These are phyloP conservation scores for Botrytis deweyae DNA, from an alignment of 2,329 filamentous ascomycete species.

Conservation along the genomic window DNA sequence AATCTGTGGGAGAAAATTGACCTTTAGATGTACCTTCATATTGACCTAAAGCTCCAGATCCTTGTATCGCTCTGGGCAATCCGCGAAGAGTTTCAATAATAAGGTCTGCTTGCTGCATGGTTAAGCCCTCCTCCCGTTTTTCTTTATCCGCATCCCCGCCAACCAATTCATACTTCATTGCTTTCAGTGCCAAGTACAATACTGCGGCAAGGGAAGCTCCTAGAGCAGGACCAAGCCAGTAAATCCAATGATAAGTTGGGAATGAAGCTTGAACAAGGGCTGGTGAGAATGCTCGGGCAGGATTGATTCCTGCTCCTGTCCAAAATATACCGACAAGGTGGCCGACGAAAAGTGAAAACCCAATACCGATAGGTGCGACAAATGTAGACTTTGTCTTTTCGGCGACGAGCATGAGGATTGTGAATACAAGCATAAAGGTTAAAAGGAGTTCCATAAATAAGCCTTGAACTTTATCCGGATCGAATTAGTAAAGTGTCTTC, in stretches of 20 bases:
- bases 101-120: constrained; percentile 6
- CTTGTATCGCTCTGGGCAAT: constrained; percentile 3
- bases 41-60: neutral
- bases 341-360: constrained; percentile 47
- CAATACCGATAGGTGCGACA: constrained; percentile 50
- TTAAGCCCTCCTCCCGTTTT: neutral
- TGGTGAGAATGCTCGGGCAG: constrained; percentile 47
- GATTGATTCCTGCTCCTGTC: constrained; percentile 49
- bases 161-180: constrained; percentile 19
- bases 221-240: constrained; percentile 33
- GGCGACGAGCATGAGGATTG: constrained; percentile 47
- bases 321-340: constrained; percentile 44
- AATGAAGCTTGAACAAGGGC: constrained; percentile 45
- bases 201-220: constrained; percentile 6
- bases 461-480: constrained; percentile 39
- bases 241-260: constrained; percentile 48
- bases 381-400: constrained; percentile 42
- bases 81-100: constrained; percentile 16
- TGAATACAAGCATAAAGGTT: constrained; percentile 48
- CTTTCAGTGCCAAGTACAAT: constrained; percentile 13
- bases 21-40: neutral
- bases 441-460: constrained; percentile 49
- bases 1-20: neutral
- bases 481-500: neutral
- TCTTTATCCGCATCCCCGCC: constrained; percentile 22